These are phyloP conservation scores for Globisporangium alternatum DNA, from an alignment of 352 stramenopile genomes.

Conservation along the genomic window DNA sequence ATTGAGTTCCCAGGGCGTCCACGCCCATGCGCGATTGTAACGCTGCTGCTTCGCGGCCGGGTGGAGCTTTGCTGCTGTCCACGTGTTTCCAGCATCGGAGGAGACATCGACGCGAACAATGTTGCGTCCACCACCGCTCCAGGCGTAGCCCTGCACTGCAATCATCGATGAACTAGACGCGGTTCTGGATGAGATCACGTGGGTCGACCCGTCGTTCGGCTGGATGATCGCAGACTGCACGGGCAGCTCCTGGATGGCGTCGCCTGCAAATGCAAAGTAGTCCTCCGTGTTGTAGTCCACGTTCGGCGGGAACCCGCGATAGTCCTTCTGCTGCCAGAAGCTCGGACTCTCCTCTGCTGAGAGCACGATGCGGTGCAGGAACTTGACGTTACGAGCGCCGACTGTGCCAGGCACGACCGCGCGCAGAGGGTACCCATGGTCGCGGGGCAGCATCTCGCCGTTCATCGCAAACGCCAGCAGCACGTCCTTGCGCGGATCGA, in stretches of 20 bases:
- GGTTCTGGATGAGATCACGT: constrained; percentile 44
- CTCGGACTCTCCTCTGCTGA: constrained; percentile 74
- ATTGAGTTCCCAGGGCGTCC: constrained; percentile 95
- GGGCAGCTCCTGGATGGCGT: constrained; percentile 90
- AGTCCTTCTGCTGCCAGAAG: constrained; percentile 93
- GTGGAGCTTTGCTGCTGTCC: constrained; percentile 83
- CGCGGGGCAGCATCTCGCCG: constrained; percentile 63
- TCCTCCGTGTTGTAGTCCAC: constrained; percentile 82
- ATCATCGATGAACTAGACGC: constrained; percentile 28
- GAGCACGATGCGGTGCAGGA: constrained; percentile 84
- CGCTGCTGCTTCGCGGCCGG: constrained; percentile 78
- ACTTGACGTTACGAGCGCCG: constrained; percentile 93
- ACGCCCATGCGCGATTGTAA: constrained; percentile 92
- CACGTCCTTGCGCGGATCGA: constrained; percentile 86
- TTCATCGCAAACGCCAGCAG: constrained; percentile 97
- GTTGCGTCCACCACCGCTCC: constrained; percentile 92
- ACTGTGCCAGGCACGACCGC: constrained; percentile 90
- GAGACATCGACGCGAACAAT: constrained; percentile 97
- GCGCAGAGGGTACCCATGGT: constrained; percentile 93
- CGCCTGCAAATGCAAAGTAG: constrained; percentile 78
- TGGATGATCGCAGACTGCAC: constrained; percentile 90
- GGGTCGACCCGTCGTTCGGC: constrained; percentile 59
- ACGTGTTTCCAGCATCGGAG: constrained; percentile 92
- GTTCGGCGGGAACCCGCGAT: constrained; percentile 87
- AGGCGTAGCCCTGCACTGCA: constrained; percentile 93